phyloP scores from a whole-genome alignment of 768 basidiomycete genomes.

The Calocera cornea region DNA sequence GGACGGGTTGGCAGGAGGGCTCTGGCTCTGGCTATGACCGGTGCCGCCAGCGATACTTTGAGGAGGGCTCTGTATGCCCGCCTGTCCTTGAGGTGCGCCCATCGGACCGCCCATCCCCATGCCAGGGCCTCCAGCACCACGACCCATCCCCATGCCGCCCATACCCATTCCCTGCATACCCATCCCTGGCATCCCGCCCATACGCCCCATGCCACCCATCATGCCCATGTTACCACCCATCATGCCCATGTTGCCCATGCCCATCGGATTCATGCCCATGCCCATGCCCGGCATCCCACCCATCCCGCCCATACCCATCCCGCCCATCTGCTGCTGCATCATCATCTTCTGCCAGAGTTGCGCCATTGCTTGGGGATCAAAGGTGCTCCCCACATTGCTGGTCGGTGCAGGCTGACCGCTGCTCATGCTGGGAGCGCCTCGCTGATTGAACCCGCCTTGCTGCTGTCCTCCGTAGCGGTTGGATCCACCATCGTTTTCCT shows the following conservation, averaged over 20 bases:
- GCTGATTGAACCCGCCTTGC: constrained; percentile 28
- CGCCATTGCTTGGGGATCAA: constrained; percentile 87
- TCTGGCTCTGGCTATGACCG: neutral
- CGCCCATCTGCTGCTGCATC: constrained; percentile 46
- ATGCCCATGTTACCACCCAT: constrained; percentile 27
- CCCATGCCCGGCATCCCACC: constrained; percentile 19
- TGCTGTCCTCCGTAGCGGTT: constrained; percentile 59
- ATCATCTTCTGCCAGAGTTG: constrained; percentile 93
- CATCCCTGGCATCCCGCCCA: constrained; percentile 25
- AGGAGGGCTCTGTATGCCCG: neutral
- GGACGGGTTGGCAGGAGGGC: neutral
- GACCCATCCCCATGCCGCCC: constrained; percentile 20
- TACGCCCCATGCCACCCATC: constrained; percentile 28
- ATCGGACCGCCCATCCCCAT: constrained; percentile 26
- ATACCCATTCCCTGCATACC: constrained; percentile 25
- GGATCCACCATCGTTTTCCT: constrained; percentile 11
- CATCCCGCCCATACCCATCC: constrained; percentile 14
- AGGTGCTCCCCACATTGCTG: constrained; percentile 28
- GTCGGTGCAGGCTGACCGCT: constrained; percentile 29
- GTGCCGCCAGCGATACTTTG: neutral
- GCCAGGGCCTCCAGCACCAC: constrained; percentile 26
- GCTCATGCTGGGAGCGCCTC: constrained; percentile 17
- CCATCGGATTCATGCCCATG: constrained; percentile 20
- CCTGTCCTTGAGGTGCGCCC: constrained; percentile 3
- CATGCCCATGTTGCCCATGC: constrained; percentile 23